Base-by-base conservation (phyloP, 139 green algal genomes). In the Volvox africanus region DNA sequence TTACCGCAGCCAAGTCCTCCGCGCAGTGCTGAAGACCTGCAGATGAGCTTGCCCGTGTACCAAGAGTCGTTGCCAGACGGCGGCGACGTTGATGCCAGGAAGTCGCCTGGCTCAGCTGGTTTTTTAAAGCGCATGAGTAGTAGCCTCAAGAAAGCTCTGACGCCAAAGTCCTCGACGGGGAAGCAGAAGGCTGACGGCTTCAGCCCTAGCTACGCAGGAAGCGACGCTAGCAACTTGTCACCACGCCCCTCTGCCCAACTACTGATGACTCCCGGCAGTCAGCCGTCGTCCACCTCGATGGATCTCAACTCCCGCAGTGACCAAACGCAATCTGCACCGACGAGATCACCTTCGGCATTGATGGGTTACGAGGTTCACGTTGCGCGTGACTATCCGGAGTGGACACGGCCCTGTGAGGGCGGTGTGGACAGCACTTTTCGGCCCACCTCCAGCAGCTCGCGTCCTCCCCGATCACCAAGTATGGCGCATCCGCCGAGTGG, bases 271-370 rank as follows among this genome's bases (percentile, higher is more conserved):
- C 67, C 68, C 21, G 35, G 28, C 86, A 83, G 73, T 22, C 86
- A 84, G 30, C 71, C 86, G 12, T 90, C 86, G 0, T 89, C 84
- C 2, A 69, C 35, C 0, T 89, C 85, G 22, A 44, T 80, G n/a
- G 86, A 90, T 33, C 86, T 90, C 30, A 76, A 76, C 32, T 37
- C 17, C 30, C 86, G 86, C 44, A 77, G 73, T 69, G 73, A 90
- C 50, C 86, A 90, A 55, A 22, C 30, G 33, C 82, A 79, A 33
- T 35, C 50, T 2, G 37, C 33, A 71, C 69, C 28, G 11, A n/a
- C 28, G 6, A 20, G 36, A 16, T 89, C 85, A 21, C 85, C 85
- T 22, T 35, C 84, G 24, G 22, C 19, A 1, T 81, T 67, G 9
- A 50, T 81, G 26, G 75, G 37, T 26, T 65, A 62, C 24, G 84